Percentiles rank a stretch among this genome's conserved stretches.
Evolutionary conservation across 2,329 filamentous ascomycete species (phyloP).

Genomic region (Penicillium sp.): DNA sequence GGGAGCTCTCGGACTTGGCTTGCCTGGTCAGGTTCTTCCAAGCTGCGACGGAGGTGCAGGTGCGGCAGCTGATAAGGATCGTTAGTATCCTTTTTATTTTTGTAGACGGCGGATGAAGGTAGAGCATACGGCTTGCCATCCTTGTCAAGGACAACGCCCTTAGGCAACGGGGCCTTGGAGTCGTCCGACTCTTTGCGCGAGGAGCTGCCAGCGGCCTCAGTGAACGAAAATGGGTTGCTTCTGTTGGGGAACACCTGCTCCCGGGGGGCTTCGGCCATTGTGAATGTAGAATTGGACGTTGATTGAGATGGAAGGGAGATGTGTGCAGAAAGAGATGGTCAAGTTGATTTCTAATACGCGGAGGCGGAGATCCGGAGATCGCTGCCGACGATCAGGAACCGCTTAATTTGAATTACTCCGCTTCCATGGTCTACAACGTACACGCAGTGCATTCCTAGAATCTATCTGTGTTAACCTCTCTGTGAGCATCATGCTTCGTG

Average conservation of each 20-base stretch:
- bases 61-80: conserved; percentile 42
- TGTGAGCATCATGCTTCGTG: no score
- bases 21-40: conserved; percentile 47
- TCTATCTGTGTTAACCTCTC: not conserved
- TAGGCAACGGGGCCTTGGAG: conserved; percentile 36
- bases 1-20: conserved; percentile 27
- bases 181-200: conserved; percentile 22
- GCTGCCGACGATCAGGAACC: not conserved
- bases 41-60: conserved; percentile 48
- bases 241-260: conserved; percentile 24
- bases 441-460: not conserved
- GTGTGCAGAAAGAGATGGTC: not conserved
- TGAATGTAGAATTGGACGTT: not conserved
- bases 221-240: conserved; percentile 5
- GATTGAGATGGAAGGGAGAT: not conserved
- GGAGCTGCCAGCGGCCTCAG: conserved; percentile 12
- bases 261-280: conserved; percentile 19
- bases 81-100: not conserved
- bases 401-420: not conserved
- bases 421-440: not conserved
- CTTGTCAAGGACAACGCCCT: conserved; percentile 50
- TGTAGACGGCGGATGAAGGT: not conserved
- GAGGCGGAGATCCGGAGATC: conserved; percentile 2
- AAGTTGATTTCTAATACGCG: conserved; percentile 19
- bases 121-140: conserved; percentile 49